phyloP scores from a whole-genome alignment of 208 protist genomes.

The Phytomonas serpens region DNA sequence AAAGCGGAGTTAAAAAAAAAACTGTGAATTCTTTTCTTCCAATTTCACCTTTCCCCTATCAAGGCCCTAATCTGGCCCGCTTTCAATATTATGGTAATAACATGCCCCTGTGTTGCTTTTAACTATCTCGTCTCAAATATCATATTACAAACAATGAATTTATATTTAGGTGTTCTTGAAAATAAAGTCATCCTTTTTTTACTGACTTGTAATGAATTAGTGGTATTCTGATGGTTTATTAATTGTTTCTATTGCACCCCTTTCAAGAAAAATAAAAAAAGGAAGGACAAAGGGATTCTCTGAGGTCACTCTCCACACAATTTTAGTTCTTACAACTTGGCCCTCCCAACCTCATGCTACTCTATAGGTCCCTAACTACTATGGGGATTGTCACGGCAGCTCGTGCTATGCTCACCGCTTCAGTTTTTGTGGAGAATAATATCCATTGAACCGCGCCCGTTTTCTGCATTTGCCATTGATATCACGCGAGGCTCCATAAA shows the following conservation, averaged over 20 bases:
- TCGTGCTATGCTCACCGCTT: background rate
- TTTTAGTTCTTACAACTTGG: background rate
- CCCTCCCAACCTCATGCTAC: background rate
- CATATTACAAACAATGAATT: conserved; percentile 6
- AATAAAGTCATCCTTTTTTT: background rate
- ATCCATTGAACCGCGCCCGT: background rate
- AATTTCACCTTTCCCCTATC: background rate
- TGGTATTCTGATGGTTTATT: background rate
- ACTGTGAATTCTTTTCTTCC: background rate
- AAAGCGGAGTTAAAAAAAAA: conserved; percentile 1
- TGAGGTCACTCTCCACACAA: background rate
- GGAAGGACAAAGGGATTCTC: background rate
- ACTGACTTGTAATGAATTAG: background rate
- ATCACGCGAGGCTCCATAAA: background rate
- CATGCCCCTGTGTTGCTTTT: background rate
- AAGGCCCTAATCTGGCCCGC: background rate
- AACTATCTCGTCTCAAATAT: conserved; percentile 2
- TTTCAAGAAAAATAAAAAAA: background rate
- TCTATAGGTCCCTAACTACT: background rate
- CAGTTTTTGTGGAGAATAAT: background rate
- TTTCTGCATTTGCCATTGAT: background rate
- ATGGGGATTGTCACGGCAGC: background rate
- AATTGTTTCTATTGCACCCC: background rate
- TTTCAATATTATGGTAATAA: background rate
- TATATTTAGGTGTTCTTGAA: background rate